Conservation (phyloP, 169 alveolate species). For the Cryptosporidium viatorum region DNA sequence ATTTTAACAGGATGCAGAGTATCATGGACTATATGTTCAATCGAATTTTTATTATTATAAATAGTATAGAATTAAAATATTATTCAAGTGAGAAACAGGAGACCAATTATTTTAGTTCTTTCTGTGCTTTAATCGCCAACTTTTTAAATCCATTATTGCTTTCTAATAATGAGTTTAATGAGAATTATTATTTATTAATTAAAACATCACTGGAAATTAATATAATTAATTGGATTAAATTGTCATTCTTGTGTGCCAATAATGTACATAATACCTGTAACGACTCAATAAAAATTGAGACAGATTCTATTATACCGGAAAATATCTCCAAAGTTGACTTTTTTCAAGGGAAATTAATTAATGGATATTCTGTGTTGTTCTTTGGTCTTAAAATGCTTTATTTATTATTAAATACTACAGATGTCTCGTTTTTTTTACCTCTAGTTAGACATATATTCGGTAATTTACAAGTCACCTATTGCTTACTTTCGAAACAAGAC, state of each 20-base stretch:
- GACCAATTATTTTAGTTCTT: conserved; percentile 13
- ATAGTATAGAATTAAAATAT: conserved; percentile 26
- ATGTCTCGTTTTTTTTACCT: background rate
- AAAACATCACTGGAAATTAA: conserved; percentile 7
- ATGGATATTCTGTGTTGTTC: conserved; percentile 20
- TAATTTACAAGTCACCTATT: background rate
- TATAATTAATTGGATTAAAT: conserved; percentile 41
- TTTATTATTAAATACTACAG: background rate
- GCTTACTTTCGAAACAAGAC: conserved; percentile 32
- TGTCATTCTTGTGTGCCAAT: conserved; percentile 27
- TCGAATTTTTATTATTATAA: conserved; percentile 24
- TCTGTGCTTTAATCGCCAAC: conserved; percentile 22
- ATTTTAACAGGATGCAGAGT: background rate
- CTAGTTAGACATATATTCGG: conserved; percentile 13
- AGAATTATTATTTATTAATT: background rate
- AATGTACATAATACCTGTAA: background rate
- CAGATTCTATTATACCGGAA: conserved; percentile 30
- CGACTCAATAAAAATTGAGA: conserved; percentile 6
- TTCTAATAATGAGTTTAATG: background rate
- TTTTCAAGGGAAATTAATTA: conserved; percentile 16
- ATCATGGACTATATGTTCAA: conserved; percentile 26
- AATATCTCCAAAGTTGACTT: background rate
- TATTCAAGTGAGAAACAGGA: conserved; percentile 29
- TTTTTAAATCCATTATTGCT: conserved; percentile 9
- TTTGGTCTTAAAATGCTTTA: conserved; percentile 36